A percentile compares a stretch with the other conserved stretches of the same genome.
Conservation (phyloP, 2,329 filamentous ascomycete species). For the Coniochaeta hoffmannii region DNA sequence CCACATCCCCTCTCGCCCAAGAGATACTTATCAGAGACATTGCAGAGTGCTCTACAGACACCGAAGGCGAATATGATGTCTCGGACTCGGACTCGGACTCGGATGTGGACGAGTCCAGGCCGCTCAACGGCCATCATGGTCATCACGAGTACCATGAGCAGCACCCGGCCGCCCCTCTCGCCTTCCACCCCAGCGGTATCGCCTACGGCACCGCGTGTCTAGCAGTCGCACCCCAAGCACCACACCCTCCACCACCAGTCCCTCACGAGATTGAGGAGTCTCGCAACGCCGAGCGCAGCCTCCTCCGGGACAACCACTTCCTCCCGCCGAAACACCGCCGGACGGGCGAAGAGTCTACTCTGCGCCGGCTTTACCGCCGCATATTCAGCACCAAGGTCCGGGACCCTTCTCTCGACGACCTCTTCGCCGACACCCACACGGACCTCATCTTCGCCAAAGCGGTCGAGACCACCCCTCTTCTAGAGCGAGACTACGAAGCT, state of each 20-base stretch:
- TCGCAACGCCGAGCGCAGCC: slow-evolving; percentile 32
- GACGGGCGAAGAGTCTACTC: slow-evolving; percentile 22
- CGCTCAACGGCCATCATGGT: not conserved
- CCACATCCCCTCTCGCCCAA: slow-evolving; percentile 1
- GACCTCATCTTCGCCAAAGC: not conserved
- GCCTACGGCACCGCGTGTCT: not conserved
- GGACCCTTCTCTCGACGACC: slow-evolving; percentile 12
- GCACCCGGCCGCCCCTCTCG: not conserved
- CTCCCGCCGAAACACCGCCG: slow-evolving; percentile 51
- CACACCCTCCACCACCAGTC: not conserved
- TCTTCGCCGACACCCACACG: not conserved
- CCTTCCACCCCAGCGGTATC: slow-evolving; percentile 2
- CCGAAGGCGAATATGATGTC: not conserved
- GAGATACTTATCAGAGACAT: slow-evolving; percentile 1
- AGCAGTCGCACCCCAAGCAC: not conserved
- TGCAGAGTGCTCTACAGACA: not conserved
- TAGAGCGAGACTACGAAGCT: not conserved
- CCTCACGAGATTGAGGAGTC: slow-evolving; percentile 30
- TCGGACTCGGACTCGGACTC: not conserved
- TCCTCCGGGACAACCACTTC: slow-evolving; percentile 59
- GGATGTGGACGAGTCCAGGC: not conserved
- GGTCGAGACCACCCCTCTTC: not conserved
- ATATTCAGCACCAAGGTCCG: slow-evolving; percentile 51
- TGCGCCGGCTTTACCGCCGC: slow-evolving; percentile 29
- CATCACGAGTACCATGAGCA: not conserved